Percentiles rank a stretch among this genome's conserved stretches.
Conservation (phyloP, 2,329 filamentous ascomycete species). For the Hortaea werneckii region DNA sequence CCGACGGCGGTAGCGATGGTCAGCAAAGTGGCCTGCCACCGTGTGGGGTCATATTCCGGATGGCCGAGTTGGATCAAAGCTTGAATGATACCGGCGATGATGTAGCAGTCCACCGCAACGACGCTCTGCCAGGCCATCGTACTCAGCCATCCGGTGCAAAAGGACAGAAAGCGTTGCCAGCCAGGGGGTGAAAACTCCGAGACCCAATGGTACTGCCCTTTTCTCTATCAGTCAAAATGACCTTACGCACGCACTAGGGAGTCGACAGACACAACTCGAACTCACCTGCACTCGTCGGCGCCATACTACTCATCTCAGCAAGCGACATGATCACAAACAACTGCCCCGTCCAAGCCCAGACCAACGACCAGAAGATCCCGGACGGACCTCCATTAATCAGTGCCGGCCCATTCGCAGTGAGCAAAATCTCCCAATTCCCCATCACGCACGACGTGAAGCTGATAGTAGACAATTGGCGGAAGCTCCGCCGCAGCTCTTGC, state of each 20-base stretch:
- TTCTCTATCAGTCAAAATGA: background rate
- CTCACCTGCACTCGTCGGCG: conserved; percentile 19
- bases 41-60: conserved; percentile 11
- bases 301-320: conserved; percentile 27
- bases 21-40: conserved; percentile 18
- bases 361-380: conserved; percentile 22
- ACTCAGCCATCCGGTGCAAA: conserved; percentile 27
- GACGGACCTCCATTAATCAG: conserved; percentile 19
- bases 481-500: conserved; percentile 15
- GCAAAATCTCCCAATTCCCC: conserved; percentile 41
- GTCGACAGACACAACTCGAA: conserved; percentile 11
- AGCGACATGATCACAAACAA: conserved; percentile 24
- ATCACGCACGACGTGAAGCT: conserved; percentile 41
- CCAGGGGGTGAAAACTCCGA: conserved; percentile 34
- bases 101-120: conserved; percentile 13
- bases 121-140: conserved; percentile 34
- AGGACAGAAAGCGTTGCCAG: conserved; percentile 34
- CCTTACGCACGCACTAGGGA: background rate
- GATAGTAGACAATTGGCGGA: conserved; percentile 13
- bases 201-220: conserved; percentile 17
- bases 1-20: conserved; percentile 13
- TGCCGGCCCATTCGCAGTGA: conserved; percentile 14
- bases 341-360: conserved; percentile 19
- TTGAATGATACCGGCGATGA: conserved; percentile 25
- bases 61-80: conserved; percentile 35